Conservation (phyloP, 2,329 filamentous ascomycete genomes). For the Cordyceps javanica region DNA sequence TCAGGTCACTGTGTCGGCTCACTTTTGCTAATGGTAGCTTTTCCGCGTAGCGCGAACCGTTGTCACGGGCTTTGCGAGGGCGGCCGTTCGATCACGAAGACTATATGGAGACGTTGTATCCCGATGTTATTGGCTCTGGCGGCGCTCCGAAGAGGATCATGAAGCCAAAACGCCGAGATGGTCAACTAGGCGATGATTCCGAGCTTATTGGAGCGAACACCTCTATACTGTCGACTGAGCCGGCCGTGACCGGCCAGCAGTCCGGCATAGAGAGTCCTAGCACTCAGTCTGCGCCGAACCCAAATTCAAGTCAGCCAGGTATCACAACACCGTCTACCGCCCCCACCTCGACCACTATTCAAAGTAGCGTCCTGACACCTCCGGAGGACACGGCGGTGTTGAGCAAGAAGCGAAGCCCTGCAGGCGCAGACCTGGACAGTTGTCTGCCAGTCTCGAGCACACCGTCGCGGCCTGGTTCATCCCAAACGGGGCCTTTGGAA, state of each 20-base stretch:
- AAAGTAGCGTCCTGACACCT: constrained; percentile 43
- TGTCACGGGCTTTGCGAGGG: constrained; percentile 50
- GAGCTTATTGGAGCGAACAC: constrained; percentile 43
- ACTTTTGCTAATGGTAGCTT: constrained; percentile 15
- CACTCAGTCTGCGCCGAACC: not conserved
- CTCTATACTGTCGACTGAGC: constrained; percentile 34
- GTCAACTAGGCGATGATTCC: constrained; percentile 37
- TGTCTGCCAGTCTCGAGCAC: not conserved
- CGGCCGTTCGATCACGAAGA: constrained; percentile 55
- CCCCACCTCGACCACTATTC: not conserved
- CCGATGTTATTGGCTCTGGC: constrained; percentile 53
- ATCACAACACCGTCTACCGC: not conserved
- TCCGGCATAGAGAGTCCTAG: not conserved
- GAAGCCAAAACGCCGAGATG: constrained; percentile 47
- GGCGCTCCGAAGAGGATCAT: constrained; percentile 55
- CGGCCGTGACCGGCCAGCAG: not conserved
- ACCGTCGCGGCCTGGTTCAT: not conserved
- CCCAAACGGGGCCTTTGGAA: not conserved
- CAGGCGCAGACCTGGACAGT: constrained; percentile 14
- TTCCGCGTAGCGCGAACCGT: constrained; percentile 44
- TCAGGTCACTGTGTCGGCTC: not conserved
- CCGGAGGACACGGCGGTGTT: constrained; percentile 45
- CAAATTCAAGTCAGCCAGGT: not conserved
- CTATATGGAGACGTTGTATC: constrained; percentile 55
- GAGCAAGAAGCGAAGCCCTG: constrained; percentile 37